phyloP scores from a whole-genome alignment of 768 basidiomycete species.

The Piloderma croceum region DNA sequence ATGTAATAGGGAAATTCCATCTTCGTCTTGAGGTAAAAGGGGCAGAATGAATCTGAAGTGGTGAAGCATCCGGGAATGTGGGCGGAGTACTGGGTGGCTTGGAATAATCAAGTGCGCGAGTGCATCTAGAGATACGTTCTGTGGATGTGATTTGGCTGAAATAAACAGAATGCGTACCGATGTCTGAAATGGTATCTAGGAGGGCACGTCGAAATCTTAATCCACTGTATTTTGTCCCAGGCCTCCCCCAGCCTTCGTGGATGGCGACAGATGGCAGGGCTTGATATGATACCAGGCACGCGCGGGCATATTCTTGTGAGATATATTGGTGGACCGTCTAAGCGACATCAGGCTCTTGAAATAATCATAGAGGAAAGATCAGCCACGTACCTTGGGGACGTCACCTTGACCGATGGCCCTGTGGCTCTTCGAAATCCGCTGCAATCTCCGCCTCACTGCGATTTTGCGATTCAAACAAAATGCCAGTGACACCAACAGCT shows the following conservation, averaged over 20 bases:
- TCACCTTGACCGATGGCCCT: slow-evolving; percentile 47
- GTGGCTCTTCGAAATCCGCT: slow-evolving; percentile 61
- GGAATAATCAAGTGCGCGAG: slow-evolving; percentile 72
- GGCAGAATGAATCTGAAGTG: slow-evolving; percentile 76
- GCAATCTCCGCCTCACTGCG: slow-evolving; percentile 57
- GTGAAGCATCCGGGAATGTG: slow-evolving; percentile 71
- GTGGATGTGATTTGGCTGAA: neutral
- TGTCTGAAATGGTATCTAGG: slow-evolving; percentile 63
- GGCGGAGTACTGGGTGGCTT: slow-evolving; percentile 60
- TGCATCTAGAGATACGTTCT: slow-evolving; percentile 39
- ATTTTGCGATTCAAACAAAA: slow-evolving; percentile 67
- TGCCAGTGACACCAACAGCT: slow-evolving; percentile 55
- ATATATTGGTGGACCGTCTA: slow-evolving; percentile 66
- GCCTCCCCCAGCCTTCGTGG: slow-evolving; percentile 74
- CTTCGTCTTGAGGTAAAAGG: slow-evolving; percentile 50
- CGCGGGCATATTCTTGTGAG: slow-evolving; percentile 68
- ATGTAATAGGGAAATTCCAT: slow-evolving; percentile 63
- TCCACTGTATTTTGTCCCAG: slow-evolving; percentile 56
- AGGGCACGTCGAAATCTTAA: slow-evolving; percentile 61
- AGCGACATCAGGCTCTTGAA: slow-evolving; percentile 3
- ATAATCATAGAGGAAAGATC: too few species aligned
- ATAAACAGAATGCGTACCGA: slow-evolving; percentile 45
- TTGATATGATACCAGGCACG: slow-evolving; percentile 66
- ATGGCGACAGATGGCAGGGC: slow-evolving; percentile 60
- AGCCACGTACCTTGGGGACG: slow-evolving; percentile 55